Evolutionary conservation across 2,329 filamentous ascomycete species (phyloP).

Genomic region (Beauveria scarabaeidicola): DNA sequence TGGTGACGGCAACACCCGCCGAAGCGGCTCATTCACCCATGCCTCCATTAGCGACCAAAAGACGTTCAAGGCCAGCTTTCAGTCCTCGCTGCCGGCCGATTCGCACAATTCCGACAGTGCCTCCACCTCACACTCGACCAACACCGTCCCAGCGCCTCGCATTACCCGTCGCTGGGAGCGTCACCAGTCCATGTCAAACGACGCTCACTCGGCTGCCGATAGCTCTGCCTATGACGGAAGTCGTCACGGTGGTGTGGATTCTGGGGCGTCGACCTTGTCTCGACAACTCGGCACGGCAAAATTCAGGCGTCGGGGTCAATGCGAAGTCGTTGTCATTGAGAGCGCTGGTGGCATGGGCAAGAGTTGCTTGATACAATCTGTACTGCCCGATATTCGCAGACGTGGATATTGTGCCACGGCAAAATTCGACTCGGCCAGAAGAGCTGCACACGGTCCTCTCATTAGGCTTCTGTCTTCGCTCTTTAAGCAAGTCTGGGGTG

Average conservation of each 20-base stretch:
- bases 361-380: conserved; percentile 54
- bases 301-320: conserved; percentile 53
- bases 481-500: conserved; percentile 60
- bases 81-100: conserved; percentile 35
- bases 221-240: conserved; percentile 33
- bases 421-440: conserved; percentile 55
- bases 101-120: conserved; percentile 36
- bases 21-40: conserved; percentile 41
- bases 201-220: conserved; percentile 39
- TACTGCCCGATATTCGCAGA: conserved; percentile 50
- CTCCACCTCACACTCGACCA: conserved; percentile 36
- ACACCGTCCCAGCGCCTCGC: conserved; percentile 22
- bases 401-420: conserved; percentile 57
- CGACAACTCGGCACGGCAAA: conserved; percentile 48
- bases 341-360: conserved; percentile 58
- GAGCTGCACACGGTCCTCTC: conserved; percentile 53
- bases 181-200: conserved; percentile 42
- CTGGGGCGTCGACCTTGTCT: conserved; percentile 41
- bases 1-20: conserved; percentile 38
- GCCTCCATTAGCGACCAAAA: conserved; percentile 35
- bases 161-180: conserved; percentile 42
- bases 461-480: conserved; percentile 57
- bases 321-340: conserved; percentile 54
- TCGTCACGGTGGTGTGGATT: conserved; percentile 36
- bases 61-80: conserved; percentile 28